Base-by-base conservation (phyloP, 768 basidiomycete species). In the Boletus huronensis region DNA sequence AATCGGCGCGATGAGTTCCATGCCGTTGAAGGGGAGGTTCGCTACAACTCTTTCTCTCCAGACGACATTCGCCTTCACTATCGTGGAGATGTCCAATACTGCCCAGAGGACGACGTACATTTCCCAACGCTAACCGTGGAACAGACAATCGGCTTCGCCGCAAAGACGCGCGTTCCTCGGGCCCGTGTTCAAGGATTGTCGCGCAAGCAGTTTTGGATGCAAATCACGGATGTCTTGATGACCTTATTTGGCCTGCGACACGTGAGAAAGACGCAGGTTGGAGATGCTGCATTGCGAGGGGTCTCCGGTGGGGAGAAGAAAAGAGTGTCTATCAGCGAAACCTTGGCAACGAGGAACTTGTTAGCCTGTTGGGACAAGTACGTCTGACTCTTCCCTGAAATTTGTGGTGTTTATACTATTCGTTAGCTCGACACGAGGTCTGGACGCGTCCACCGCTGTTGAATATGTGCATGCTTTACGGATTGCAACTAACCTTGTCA, bases 61-160 rank as follows among this genome's bases (percentile, higher is more conserved):
- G 71, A 80, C 1, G 78, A 91, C 52, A 78, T 95, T 50, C 60
- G 67, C 54, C 78, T 81, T 55, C 79, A 79, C 48, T 88, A 83
- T 66, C 85, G 87, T 3, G 93, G 93, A 16, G 91, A 91, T 63
- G 84, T 90, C 2, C 81, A 82, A 51, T 93, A 90, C 66, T 86
- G 81, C 55, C 88, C 89, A 0, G 91, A 90, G 73, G 91, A 93
- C 61, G 91, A 95, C 65, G 75, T 89, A 2, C 91, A 93, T 66
- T 88, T 93, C 60, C 88, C 92, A 6, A 89, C 87, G 10, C 77
- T 96, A 26, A 90, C 88, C 6, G 90, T 93, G 31, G 78, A 81
- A 45, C 79, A 92, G 65, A 92, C 90, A 0, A 75, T 97, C 29
- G 74, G 68, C 16, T 88, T 90, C 53, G 85, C 88, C 0, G 79